Percentiles rank a stretch among this genome's conserved stretches.
These are phyloP conservation scores for Blastomyces parvus DNA, from an alignment of 2,329 filamentous ascomycete species.

Conservation along the genomic window DNA sequence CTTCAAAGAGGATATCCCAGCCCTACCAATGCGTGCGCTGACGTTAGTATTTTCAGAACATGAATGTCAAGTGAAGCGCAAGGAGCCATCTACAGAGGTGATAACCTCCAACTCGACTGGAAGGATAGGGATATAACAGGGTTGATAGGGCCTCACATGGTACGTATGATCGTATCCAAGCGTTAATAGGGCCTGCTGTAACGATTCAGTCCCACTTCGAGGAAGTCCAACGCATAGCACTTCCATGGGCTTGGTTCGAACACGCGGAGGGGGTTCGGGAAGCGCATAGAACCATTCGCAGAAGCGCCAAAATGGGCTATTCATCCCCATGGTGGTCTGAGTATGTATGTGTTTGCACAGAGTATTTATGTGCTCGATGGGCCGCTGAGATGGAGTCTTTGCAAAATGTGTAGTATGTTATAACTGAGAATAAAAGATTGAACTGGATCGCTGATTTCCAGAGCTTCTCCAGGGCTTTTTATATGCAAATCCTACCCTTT, in stretches of 20 bases:
- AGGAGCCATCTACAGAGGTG: neutral
- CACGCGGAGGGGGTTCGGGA: conserved; percentile 14
- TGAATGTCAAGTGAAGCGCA: neutral
- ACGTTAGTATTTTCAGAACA: neutral
- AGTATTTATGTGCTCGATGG: too few relatives aligned
- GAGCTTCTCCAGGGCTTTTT: too few relatives aligned
- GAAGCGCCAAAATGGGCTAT: conserved; percentile 2
- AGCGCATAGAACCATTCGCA: conserved; percentile 8
- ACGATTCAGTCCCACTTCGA: conserved; percentile 18
- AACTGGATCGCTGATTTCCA: too few relatives aligned
- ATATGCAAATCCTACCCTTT: too few relatives aligned
- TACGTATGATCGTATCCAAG: conserved; percentile 20
- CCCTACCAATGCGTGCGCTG: neutral
- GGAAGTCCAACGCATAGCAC: conserved; percentile 19
- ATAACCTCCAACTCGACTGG: too few relatives aligned
- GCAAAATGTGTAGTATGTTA: too few relatives aligned
- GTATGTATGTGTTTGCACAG: too few relatives aligned
- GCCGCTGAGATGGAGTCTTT: too few relatives aligned
- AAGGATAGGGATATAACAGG: too few relatives aligned
- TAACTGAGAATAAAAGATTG: too few relatives aligned
- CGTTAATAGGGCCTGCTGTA: conserved; percentile 17
- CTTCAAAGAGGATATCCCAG: neutral
- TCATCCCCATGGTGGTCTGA: neutral
- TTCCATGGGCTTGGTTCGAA: conserved; percentile 16
- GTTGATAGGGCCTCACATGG: too few relatives aligned